Conservation (phyloP, 345 rosid species). For the Heritiera fomes region DNA sequence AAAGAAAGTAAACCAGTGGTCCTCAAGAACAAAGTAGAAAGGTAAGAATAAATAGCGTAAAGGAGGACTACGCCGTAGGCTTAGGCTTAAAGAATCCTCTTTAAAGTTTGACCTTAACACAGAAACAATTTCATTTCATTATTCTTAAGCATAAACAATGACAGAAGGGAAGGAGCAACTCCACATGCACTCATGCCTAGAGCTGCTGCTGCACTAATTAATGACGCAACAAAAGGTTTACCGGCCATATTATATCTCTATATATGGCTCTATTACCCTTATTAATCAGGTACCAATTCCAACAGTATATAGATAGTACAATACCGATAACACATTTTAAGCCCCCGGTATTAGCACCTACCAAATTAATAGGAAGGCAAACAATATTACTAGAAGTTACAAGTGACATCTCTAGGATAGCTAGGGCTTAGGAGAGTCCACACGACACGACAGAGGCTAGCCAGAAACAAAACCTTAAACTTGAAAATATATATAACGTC, state of each 20-base stretch:
- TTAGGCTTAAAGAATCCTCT: constrained; percentile 41
- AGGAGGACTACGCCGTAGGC: constrained; percentile 37
- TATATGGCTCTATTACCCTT: constrained; percentile 23
- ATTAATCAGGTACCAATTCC: constrained; percentile 30
- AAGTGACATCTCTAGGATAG: constrained; percentile 25
- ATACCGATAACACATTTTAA: neutral
- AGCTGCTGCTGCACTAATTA: constrained; percentile 24
- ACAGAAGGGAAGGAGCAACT: constrained; percentile 36
- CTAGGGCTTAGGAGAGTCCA: constrained; percentile 29
- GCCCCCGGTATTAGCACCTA: constrained; percentile 17
- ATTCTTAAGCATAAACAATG: constrained; percentile 42
- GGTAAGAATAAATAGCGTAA: constrained; percentile 29
- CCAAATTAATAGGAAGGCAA: constrained; percentile 4
- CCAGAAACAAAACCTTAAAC: constrained; percentile 37
- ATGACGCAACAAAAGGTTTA: constrained; percentile 30
- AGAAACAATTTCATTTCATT: constrained; percentile 17
- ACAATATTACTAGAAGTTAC: constrained; percentile 5
- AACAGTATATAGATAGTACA: constrained; percentile 8
- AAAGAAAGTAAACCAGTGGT: constrained; percentile 34
- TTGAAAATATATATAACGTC: constrained; percentile 24
- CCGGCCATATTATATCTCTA: constrained; percentile 14
- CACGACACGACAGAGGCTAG: constrained; percentile 33
- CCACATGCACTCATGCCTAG: constrained; percentile 46
- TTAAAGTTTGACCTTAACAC: constrained; percentile 27
- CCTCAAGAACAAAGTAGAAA: constrained; percentile 43